These are phyloP conservation scores for Tuber magnatum DNA, from an alignment of 495 filamentous ascomycete species.

Conservation along the genomic window DNA sequence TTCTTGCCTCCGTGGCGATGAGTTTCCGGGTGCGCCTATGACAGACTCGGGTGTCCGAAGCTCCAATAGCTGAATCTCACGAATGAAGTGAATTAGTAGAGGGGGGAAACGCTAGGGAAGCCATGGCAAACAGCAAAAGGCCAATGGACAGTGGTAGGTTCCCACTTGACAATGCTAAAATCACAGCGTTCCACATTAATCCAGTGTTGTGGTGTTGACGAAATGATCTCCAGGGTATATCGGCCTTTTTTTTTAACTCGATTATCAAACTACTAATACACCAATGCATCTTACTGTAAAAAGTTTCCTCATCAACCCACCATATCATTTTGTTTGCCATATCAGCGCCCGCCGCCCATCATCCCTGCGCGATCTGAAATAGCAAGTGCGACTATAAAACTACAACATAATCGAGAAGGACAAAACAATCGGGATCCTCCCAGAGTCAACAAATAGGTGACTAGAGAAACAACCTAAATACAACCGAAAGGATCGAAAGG, in stretches of 20 bases:
- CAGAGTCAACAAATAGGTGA: background rate
- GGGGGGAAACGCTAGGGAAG: too few species aligned
- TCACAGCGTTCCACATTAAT: too few species aligned
- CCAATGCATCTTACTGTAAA: background rate
- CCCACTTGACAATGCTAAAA: too few species aligned
- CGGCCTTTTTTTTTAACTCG: background rate
- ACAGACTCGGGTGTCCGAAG: too few species aligned
- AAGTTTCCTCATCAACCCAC: background rate
- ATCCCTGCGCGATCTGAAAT: background rate
- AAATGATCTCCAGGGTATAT: background rate
- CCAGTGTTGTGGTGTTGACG: too few species aligned
- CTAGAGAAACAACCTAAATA: background rate
- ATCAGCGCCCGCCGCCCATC: background rate
- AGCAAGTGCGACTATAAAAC: background rate
- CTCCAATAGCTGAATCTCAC: too few species aligned
- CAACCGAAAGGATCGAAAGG: background rate
- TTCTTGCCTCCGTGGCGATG: background rate
- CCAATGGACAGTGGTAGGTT: too few species aligned
- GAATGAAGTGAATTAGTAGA: too few species aligned
- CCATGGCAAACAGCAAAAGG: too few species aligned
- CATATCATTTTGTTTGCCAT: background rate
- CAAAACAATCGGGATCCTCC: background rate
- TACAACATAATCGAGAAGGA: conserved; percentile 1
- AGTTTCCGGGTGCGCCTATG: background rate
- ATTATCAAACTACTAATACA: background rate